Conservation (phyloP, 140 eudicot species). For the Flaveria floridana region DNA sequence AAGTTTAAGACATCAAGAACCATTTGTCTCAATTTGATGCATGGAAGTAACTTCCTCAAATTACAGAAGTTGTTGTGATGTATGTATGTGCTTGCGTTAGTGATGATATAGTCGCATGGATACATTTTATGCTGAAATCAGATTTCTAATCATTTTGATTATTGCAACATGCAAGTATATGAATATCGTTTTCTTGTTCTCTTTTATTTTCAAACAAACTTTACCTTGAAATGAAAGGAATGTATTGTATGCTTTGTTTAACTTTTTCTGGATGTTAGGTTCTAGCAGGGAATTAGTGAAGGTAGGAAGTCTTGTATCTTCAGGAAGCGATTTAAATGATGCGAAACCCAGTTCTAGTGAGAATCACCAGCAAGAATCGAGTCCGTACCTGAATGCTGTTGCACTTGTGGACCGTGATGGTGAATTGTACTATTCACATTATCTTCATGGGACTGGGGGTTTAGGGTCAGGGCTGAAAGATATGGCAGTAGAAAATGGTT, state of each 20-base stretch:
- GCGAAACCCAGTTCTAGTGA: conserved; percentile 39
- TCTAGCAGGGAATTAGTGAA: conserved; percentile 46
- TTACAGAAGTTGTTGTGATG: too few species aligned
- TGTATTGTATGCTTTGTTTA: conserved; percentile 9
- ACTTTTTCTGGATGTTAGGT: conserved; percentile 33
- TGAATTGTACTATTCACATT: conserved; percentile 52
- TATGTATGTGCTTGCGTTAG: not conserved
- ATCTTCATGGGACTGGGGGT: conserved; percentile 53
- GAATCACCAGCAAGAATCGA: conserved; percentile 37
- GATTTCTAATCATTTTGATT: too few species aligned
- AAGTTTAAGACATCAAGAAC: too few species aligned
- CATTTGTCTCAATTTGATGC: too few species aligned
- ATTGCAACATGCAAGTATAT: too few species aligned
- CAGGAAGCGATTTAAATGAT: conserved; percentile 42
- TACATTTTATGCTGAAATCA: too few species aligned
- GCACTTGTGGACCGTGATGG: conserved; percentile 60
- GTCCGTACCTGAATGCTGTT: conserved; percentile 39
- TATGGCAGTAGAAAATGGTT: conserved; percentile 50
- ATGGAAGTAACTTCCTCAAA: too few species aligned
- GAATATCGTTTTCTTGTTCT: not conserved
- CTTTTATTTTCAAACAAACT: conserved; percentile 2
- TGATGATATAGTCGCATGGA: not conserved
- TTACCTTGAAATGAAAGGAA: not conserved
- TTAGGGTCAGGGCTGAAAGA: conserved; percentile 60
- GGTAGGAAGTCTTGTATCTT: conserved; percentile 41